Conservation (phyloP, 495 filamentous ascomycete genomes). For the Elasticomyces elasticus region DNA sequence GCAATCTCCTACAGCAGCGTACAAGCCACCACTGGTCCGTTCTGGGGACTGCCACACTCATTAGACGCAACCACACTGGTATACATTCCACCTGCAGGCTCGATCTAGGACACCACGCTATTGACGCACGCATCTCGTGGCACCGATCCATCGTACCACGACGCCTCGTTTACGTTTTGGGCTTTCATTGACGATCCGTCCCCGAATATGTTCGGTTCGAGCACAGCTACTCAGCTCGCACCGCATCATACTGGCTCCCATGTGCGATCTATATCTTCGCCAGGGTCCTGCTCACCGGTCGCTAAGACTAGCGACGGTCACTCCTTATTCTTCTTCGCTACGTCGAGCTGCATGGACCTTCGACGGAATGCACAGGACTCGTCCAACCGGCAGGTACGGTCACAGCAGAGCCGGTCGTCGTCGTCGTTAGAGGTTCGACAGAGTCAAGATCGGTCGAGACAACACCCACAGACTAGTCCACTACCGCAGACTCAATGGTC, state of each 20-base stretch:
- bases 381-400: neutral
- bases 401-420: neutral
- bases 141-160: neutral
- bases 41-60: neutral
- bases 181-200: neutral
- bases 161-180: neutral
- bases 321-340: neutral
- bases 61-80: neutral
- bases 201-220: neutral
- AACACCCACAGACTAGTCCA: conserved; percentile 8
- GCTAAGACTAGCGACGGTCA: neutral
- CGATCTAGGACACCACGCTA: neutral
- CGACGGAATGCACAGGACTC: neutral
- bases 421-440: neutral
- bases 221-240: neutral
- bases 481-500: conserved; percentile 18
- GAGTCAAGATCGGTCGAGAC: neutral
- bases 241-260: neutral
- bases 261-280: neutral
- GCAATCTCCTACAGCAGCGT: neutral
- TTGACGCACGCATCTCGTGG: neutral
- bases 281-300: neutral
- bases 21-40: neutral
- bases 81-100: neutral
- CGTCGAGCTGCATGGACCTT: conserved; percentile 5